Evolutionary conservation across 305 asterid genomes (phyloP), one percentile per base, ranked within the genome.

Genomic region (Rubia tinctorum): DNA sequence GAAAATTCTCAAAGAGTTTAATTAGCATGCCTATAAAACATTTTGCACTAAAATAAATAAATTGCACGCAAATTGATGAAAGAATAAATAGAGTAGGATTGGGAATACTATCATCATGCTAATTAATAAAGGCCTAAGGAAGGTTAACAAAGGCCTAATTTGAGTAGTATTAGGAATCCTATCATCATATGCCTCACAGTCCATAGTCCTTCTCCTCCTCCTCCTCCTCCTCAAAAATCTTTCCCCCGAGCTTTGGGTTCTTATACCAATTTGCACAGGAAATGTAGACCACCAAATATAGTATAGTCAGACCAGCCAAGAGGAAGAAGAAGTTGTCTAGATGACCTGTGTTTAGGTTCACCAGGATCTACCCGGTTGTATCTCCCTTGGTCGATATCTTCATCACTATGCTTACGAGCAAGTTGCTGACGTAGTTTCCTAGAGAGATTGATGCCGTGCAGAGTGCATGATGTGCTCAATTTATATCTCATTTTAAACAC

Each of bases 271-370:
- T 84, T 2, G 98, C 97, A 71, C 87, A 84, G 1, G 77, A 85
- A 18, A 91, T 71, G 63, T 93, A 93, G 23, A 89, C 66, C 5
- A 79, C 76, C 76, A 93, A 77, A 82, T 93, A 89, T n/a, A 87
- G 5, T 6, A 85, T 86, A 4, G 97, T 93, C 55, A 91, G 64
- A 7, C 88, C 95, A 23, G 97, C 98, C 66, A 93, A 77, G 63
- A 93, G 92, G 59, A 91, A 92, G 76, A 84, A 92, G 65, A 92
- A 90, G 75, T 88, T 67, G 73, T 92, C 98, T 0, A 92, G 74
- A 73, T 90, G 97, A 0, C 98, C 98, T 73, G 79, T 84, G 84
- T 92, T 90, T 6, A 82, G 87, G 84, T 85, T 82, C 43, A 78
- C 74, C 10, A 87, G 87, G 67, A 85, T 85, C 89, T 87, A 85